Percentiles rank a stretch among this genome's conserved stretches.
Conservation (phyloP, 2,329 filamentous ascomycete species). For the Penicillium vulpinum region DNA sequence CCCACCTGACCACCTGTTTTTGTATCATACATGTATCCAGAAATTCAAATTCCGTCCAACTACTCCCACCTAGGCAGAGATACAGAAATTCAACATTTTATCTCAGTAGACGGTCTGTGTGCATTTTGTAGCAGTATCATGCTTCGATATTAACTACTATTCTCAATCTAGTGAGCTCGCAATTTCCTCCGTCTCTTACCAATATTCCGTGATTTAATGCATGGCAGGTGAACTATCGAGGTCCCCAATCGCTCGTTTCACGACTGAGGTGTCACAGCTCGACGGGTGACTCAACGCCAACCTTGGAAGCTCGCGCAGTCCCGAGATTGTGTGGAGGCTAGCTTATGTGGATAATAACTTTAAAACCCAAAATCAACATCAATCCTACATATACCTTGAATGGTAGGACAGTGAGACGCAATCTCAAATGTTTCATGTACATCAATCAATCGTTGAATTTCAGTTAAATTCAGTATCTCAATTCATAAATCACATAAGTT, state of each 20-base stretch:
- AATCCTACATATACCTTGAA: neutral
- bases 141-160: neutral
- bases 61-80: neutral
- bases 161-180: neutral
- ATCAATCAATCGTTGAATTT: neutral
- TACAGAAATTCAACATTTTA: rapidly evolving
- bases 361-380: neutral
- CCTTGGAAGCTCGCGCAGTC: too few species aligned
- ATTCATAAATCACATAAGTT: neutral
- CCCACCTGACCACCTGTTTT: too few species aligned
- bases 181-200: too few species aligned
- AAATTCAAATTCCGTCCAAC: neutral
- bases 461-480: neutral
- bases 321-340: neutral
- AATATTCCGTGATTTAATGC: neutral
- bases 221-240: neutral
- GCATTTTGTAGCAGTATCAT: neutral
- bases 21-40: too few species aligned
- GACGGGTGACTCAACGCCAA: neutral
- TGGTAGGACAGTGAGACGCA: neutral
- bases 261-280: neutral
- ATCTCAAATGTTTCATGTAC: neutral
- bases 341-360: neutral
- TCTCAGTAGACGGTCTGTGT: neutral
- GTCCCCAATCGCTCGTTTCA: too few species aligned